Conservation (phyloP, 2,329 filamentous ascomycete genomes). For the Diaporthe sp. region DNA sequence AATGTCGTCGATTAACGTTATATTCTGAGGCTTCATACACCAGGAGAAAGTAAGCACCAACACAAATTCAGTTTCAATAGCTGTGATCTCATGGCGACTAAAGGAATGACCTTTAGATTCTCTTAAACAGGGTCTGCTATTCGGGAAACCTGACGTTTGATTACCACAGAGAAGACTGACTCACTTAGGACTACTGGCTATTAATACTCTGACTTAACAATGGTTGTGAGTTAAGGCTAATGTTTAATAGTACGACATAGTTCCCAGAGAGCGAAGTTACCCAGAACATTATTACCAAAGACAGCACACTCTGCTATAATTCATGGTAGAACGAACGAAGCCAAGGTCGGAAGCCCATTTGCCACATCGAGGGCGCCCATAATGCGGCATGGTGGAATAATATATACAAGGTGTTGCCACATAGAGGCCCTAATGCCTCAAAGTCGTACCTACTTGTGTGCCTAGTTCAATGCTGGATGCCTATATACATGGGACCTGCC, state of each 20-base stretch:
- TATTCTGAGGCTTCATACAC: background rate
- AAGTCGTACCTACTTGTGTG: background rate
- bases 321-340: background rate
- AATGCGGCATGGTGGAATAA: background rate
- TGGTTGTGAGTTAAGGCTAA: too few relatives aligned
- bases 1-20: rapidly evolving
- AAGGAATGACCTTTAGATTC: background rate
- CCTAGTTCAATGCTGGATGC: too few relatives aligned
- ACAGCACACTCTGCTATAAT: background rate
- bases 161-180: too few relatives aligned
- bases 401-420: background rate
- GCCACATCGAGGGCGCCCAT: background rate
- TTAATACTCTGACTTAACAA: background rate
- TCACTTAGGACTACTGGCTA: background rate
- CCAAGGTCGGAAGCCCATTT: background rate
- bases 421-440: background rate
- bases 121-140: background rate
- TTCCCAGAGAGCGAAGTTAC: background rate
- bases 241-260: too few relatives aligned
- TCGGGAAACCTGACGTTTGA: background rate
- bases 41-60: too few relatives aligned
- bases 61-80: background rate
- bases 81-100: background rate
- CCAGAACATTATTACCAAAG: background rate
- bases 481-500: too few relatives aligned